Conservation (phyloP, 306 rosid species). For the Geum urbanum region DNA sequence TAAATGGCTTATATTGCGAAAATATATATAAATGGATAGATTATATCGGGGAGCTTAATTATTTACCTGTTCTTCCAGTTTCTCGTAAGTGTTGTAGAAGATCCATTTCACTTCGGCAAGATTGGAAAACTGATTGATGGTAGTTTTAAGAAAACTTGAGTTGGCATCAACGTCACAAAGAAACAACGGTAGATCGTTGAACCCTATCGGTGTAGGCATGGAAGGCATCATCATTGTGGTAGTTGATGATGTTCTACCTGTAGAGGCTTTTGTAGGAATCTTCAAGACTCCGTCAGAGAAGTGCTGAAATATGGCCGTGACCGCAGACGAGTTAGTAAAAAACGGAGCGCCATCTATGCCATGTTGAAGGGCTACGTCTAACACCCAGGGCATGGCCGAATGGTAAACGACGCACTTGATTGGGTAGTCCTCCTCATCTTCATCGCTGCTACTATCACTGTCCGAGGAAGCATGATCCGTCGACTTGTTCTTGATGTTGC, state of each 20-base stretch:
- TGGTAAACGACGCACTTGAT: slow-evolving; percentile 31
- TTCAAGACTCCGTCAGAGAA: not conserved
- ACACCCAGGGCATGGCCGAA: slow-evolving; percentile 25
- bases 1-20: not conserved
- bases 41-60: not conserved
- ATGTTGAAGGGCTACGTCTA: slow-evolving; percentile 14
- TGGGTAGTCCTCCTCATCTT: not conserved
- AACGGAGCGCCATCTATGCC: slow-evolving; percentile 27
- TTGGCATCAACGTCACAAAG: not conserved
- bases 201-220: slow-evolving; percentile 15
- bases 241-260: not conserved
- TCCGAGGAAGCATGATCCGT: not conserved
- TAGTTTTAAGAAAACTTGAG: not conserved
- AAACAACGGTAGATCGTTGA: slow-evolving; percentile 27
- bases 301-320: slow-evolving; percentile 17
- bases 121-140: slow-evolving; percentile 13
- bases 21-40: not conserved
- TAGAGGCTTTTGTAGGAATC: slow-evolving; percentile 12
- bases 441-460: not conserved
- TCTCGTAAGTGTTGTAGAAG: slow-evolving; percentile 21
- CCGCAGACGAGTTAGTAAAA: slow-evolving; percentile 30
- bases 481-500: not conserved
- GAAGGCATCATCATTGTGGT: not conserved
- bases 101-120: slow-evolving; percentile 17
- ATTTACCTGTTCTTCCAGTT: slow-evolving; percentile 24